Base-by-base conservation (phyloP, 2,329 filamentous ascomycete species). In the Pseudomassariella vexata region DNA sequence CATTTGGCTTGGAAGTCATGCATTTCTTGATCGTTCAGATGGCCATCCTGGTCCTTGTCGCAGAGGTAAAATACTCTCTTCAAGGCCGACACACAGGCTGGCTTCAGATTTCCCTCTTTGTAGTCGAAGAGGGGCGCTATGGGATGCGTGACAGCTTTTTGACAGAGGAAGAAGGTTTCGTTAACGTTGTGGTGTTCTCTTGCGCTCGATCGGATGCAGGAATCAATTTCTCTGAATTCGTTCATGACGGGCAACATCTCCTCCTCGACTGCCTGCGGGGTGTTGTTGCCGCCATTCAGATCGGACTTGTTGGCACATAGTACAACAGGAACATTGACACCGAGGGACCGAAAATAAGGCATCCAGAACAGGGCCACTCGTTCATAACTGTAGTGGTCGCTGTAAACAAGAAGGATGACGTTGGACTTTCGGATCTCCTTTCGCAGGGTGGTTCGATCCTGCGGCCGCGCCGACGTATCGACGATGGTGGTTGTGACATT, bases 321-420 rank as follows among this genome's bases (percentile, higher is more conserved):
- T 26, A 98, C 89, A 9, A 98, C 92, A 0, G 92, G 92, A 15
- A 98, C 88, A 55, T 98, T 98, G 54, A 98, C 92, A n/a, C 92
- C 92, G 23, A 98, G 75, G 4, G 89, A 95, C 39, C 92, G 84
- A 54, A 98, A 96, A 60, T 95, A 94, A 9, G 92, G 92, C 76
- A 98, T 84, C 92, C 92, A 98, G 60, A 96, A 98, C 27, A 98
- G 70, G 4, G 90, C 92, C 4, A 98, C 89, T 22, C 92, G 74
- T 57, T 98, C 92, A 65, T 96, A 98, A 70, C 89, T 96, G 67
- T 98, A 98, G 62, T 96, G 90, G 57, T 98, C 92, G 45, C 89
- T 89, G 60, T 98, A 98, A 34, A 98, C 89, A 25, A 98, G 77
- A 12, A 96, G 72, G 43, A 98, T 96, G 45, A 95, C 90, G 56